Evolutionary conservation across 352 stramenopile genomes (phyloP).

Genomic region (Stephanocyclus meneghinianus): DNA sequence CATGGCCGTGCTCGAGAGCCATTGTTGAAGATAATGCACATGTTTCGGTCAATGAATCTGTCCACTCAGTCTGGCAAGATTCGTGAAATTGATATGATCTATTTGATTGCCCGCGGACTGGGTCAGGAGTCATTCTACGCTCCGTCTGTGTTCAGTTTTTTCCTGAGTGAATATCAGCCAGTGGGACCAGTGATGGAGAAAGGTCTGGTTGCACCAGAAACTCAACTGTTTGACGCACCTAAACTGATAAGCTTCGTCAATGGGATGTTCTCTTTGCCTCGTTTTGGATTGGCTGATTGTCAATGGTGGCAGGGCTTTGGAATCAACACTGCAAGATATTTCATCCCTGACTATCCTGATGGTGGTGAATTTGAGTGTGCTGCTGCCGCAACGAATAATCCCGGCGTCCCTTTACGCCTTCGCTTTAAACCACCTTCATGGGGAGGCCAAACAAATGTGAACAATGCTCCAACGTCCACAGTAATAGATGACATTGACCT

Average conservation of each 20-base stretch:
- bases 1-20: constrained; percentile 56
- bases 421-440: constrained; percentile 44
- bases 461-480: constrained; percentile 16
- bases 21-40: constrained; percentile 60
- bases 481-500: constrained; percentile 67
- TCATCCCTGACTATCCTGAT: constrained; percentile 36
- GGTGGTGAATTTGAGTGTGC: constrained; percentile 25
- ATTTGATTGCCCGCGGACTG: constrained; percentile 45
- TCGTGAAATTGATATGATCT: constrained; percentile 39
- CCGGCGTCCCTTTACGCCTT: constrained; percentile 25
- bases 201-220: constrained; percentile 58
- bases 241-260: constrained; percentile 62
- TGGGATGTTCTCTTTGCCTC: constrained; percentile 48
- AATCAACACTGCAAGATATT: constrained; percentile 19
- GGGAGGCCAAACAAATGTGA: constrained; percentile 48
- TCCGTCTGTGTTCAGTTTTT: constrained; percentile 78
- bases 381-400: background rate
- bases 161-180: constrained; percentile 56
- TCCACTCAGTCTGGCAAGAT: constrained; percentile 14
- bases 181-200: constrained; percentile 46
- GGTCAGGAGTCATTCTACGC: constrained; percentile 61
- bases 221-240: constrained; percentile 56
- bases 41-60: constrained; percentile 56
- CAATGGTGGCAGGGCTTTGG: constrained; percentile 43
- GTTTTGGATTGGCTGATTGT: constrained; percentile 58